A percentile compares a stretch with the other conserved stretches of the same genome.
phyloP scores from a whole-genome alignment of 306 rosid species.

The Calophaca sinica region DNA sequence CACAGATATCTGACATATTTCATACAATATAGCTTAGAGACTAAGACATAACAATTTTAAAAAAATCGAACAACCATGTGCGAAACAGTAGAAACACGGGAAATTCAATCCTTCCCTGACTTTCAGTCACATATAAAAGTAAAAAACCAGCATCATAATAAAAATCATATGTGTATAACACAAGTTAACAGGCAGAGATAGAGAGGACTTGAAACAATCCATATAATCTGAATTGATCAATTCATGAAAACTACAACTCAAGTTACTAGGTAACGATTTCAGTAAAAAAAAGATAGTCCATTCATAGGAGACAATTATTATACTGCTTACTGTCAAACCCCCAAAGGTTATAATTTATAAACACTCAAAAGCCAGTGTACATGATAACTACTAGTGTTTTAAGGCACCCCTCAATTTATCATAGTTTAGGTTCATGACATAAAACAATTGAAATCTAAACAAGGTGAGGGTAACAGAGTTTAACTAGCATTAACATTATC shows the following conservation, averaged over 20 bases:
- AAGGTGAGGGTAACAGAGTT: not conserved
- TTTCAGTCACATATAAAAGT: constrained; percentile 10
- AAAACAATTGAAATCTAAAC: not conserved
- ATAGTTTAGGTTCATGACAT: not conserved
- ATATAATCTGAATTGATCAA: constrained; percentile 3
- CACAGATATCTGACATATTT: not conserved
- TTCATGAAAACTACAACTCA: not conserved
- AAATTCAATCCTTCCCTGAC: constrained; percentile 16
- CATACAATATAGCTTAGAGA: not conserved
- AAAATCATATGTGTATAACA: not conserved
- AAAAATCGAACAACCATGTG: constrained; percentile 2
- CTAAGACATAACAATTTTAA: not conserved
- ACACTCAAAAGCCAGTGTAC: not conserved
- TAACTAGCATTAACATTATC: not conserved
- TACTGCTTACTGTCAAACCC: constrained; percentile 16
- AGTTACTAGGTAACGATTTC: constrained; percentile 26
- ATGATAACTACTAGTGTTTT: constrained; percentile 12
- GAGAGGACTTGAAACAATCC: constrained; percentile 9
- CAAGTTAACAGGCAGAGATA: not conserved
- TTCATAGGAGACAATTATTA: not conserved
- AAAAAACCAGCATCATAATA: constrained; percentile 20
- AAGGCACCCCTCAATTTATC: constrained; percentile 15
- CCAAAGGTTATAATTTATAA: not conserved
- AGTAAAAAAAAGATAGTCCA: not conserved
- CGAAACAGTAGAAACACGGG: constrained; percentile 9